Evolutionary conservation across 768 basidiomycete genomes (phyloP).

Genomic region (Cystofilobasidium macerans): DNA sequence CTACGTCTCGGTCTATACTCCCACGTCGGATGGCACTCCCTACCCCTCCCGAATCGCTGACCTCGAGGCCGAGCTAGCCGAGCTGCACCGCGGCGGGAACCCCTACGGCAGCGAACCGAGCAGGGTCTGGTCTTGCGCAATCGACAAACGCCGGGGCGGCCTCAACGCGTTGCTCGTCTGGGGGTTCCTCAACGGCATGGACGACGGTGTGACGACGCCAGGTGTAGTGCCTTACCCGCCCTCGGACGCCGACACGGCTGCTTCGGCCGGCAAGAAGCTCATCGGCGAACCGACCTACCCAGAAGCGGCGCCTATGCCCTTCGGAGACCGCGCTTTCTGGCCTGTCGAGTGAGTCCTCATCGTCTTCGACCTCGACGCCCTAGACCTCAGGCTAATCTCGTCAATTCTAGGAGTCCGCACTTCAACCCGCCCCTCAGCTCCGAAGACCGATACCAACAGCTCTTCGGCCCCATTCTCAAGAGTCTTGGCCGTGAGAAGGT

Average conservation of each 20-base stretch:
- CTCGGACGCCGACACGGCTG: background rate
- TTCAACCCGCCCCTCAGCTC: conserved; percentile 25
- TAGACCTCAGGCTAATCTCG: too few species aligned
- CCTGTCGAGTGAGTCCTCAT: conserved; percentile 18
- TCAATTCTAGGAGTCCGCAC: conserved; percentile 9
- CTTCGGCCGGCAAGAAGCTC: background rate
- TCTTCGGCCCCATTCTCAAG: conserved; percentile 16
- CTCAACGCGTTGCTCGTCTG: conserved; percentile 18
- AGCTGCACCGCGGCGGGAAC: background rate
- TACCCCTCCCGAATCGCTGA: conserved; percentile 8
- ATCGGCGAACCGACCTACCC: conserved; percentile 8
- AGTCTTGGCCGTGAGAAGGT: conserved; percentile 9
- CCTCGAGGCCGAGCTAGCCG: conserved; percentile 18
- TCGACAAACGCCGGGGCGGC: background rate
- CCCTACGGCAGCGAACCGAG: conserved; percentile 5
- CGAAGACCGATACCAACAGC: conserved; percentile 16
- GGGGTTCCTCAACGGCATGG: conserved; percentile 22
- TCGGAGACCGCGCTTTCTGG: conserved; percentile 20
- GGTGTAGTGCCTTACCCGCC: conserved; percentile 8
- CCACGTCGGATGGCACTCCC: background rate
- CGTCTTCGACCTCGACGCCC: too few species aligned
- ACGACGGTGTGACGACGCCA: conserved; percentile 21
- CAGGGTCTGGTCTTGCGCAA: conserved; percentile 15
- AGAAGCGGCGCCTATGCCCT: conserved; percentile 7
- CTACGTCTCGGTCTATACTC: conserved; percentile 15